These are phyloP conservation scores for Phaeoacremonium minimum DNA, from an alignment of 2,329 filamentous ascomycete species.

Conservation along the genomic window DNA sequence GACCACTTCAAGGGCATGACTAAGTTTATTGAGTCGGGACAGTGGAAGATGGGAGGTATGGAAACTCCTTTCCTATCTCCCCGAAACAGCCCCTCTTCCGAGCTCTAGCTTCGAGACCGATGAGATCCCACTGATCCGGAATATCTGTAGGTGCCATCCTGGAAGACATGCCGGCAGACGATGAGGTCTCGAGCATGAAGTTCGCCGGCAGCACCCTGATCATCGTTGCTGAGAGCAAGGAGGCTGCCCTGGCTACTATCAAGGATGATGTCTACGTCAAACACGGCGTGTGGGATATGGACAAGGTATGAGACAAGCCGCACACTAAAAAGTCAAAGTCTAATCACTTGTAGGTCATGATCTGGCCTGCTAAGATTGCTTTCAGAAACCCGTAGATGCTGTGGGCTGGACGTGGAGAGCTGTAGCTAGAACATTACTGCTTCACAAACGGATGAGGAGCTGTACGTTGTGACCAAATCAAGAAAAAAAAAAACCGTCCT, in stretches of 20 bases:
- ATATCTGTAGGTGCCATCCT: conserved; percentile 68
- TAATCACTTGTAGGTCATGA: conserved; percentile 32
- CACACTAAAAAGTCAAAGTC: not conserved
- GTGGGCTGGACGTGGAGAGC: too few relatives aligned
- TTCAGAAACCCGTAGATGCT: conserved; percentile 25
- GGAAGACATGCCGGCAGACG: conserved; percentile 59
- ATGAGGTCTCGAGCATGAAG: conserved; percentile 52
- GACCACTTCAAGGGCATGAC: conserved; percentile 55
- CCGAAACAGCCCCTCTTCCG: not conserved
- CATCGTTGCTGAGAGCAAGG: conserved; percentile 59
- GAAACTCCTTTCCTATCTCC: conserved; percentile 3
- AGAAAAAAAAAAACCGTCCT: too few relatives aligned
- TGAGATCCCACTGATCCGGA: too few relatives aligned
- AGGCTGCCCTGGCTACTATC: conserved; percentile 64
- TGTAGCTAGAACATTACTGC: not conserved
- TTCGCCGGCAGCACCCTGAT: conserved; percentile 74
- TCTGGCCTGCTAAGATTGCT: conserved; percentile 42
- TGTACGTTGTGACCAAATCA: too few relatives aligned
- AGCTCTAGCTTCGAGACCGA: conserved; percentile 3
- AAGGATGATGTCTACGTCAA: conserved; percentile 69
- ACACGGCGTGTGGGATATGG: conserved; percentile 75
- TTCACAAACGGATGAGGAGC: too few relatives aligned
- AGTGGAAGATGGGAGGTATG: conserved; percentile 62
- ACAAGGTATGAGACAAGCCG: conserved; percentile 44
- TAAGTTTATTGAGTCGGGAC: conserved; percentile 46